A percentile compares a stretch with the other conserved stretches of the same genome.
These are phyloP conservation scores for Salix dunnii DNA, from an alignment of 345 rosid species.

Conservation along the genomic window DNA sequence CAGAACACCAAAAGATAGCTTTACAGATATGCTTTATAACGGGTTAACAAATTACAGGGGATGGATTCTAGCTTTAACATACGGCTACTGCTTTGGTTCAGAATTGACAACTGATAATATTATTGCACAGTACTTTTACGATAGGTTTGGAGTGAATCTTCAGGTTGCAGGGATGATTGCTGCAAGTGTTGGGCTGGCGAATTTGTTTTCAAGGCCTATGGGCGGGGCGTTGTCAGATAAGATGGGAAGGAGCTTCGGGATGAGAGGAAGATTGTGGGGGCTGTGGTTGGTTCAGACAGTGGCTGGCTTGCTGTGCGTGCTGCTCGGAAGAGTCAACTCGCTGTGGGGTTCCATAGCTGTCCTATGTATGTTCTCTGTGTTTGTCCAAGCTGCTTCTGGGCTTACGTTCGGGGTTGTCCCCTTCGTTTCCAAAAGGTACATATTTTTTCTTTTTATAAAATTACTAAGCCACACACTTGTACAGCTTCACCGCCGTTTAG, in stretches of 20 bases:
- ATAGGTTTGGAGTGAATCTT: slow-evolving; percentile 57
- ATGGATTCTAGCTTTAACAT: slow-evolving; percentile 60
- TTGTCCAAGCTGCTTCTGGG: slow-evolving; percentile 85
- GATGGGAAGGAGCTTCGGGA: slow-evolving; percentile 55
- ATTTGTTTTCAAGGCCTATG: slow-evolving; percentile 58
- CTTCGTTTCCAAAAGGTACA: slow-evolving; percentile 69
- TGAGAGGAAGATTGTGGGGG: slow-evolving; percentile 83
- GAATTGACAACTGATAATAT: slow-evolving; percentile 74
- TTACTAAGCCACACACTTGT: no score
- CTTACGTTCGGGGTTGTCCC: slow-evolving; percentile 81
- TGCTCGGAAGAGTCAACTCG: slow-evolving; percentile 61
- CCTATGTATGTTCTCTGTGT: slow-evolving; percentile 59
- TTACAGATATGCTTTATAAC: slow-evolving; percentile 32
- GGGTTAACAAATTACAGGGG: slow-evolving; percentile 75
- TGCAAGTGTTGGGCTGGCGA: slow-evolving; percentile 59
- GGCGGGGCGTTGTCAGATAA: slow-evolving; percentile 69
- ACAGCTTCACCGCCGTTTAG: no score
- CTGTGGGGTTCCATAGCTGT: slow-evolving; percentile 51
- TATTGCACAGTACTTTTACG: slow-evolving; percentile 70
- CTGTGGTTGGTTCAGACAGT: slow-evolving; percentile 65
- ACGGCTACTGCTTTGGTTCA: slow-evolving; percentile 64
- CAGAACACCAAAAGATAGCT: slow-evolving; percentile 18
- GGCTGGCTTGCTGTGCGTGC: slow-evolving; percentile 59
- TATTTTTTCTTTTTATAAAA: neutral
- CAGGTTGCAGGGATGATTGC: slow-evolving; percentile 72